Conservation (phyloP, 208 protist genomes). For the Wallacemonas sp. region DNA sequence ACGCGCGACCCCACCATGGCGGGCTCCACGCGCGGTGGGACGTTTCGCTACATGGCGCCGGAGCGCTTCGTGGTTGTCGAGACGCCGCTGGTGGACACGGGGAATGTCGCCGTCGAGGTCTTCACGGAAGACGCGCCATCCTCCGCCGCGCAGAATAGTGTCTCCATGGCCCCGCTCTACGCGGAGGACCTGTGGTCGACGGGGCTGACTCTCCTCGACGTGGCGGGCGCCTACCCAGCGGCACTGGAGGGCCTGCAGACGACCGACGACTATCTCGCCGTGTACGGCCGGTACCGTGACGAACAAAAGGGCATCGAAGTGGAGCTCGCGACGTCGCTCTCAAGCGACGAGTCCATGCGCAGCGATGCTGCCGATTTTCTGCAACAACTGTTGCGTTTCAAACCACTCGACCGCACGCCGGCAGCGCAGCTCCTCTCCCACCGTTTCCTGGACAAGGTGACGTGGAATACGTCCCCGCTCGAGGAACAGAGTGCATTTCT, state of each 20-base stretch:
- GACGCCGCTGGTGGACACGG: conserved; percentile 9
- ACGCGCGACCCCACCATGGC: conserved; percentile 24
- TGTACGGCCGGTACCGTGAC: conserved; percentile 30
- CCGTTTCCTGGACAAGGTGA: conserved; percentile 28
- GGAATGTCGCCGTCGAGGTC: neutral
- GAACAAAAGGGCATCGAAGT: conserved; percentile 16
- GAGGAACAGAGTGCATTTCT: neutral
- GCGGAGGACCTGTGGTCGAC: conserved; percentile 55
- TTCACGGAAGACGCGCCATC: neutral
- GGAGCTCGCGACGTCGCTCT: conserved; percentile 5
- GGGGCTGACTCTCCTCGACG: conserved; percentile 29
- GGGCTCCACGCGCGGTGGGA: conserved; percentile 43
- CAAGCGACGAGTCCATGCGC: neutral
- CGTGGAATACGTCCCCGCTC: neutral
- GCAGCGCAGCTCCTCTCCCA: conserved; percentile 68
- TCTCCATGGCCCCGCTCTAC: conserved; percentile 46
- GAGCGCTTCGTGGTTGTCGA: conserved; percentile 51
- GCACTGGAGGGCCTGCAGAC: conserved; percentile 16
- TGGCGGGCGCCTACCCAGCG: conserved; percentile 20
- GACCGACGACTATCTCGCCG: conserved; percentile 20
- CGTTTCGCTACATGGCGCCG: conserved; percentile 62
- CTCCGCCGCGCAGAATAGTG: neutral
- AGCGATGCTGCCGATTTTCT: conserved; percentile 59
- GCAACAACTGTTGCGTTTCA: conserved; percentile 51
- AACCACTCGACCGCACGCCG: conserved; percentile 46